A percentile compares a stretch with the other conserved stretches of the same genome.
These are phyloP conservation scores for Yamadazyma endophytica DNA, from an alignment of 805 yeast genomes.

Conservation along the genomic window DNA sequence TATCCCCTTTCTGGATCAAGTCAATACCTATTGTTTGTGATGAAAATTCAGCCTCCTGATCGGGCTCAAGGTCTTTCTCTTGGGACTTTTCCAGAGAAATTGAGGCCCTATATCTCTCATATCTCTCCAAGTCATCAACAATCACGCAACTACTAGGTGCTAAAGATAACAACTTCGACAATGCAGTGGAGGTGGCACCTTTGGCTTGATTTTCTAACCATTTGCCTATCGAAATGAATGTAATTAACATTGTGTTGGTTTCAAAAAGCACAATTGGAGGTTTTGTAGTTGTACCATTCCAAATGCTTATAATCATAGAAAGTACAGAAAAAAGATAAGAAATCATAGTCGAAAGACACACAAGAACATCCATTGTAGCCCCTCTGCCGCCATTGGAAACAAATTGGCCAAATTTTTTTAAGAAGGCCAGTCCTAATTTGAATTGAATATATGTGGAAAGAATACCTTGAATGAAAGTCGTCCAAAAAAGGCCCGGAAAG, in stretches of 20 bases:
- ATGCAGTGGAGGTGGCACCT: conserved; percentile 87
- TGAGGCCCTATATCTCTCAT: conserved; percentile 15
- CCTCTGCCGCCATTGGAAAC: conserved; percentile 52
- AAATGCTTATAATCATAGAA: conserved; percentile 50
- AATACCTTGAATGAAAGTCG: conserved; percentile 56
- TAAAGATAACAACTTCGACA: conserved; percentile 73
- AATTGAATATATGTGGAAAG: conserved; percentile 61
- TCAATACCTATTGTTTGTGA: conserved; percentile 64
- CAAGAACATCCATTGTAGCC: conserved; percentile 90
- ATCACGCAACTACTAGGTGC: conserved; percentile 76
- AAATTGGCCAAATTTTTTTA: conserved; percentile 60
- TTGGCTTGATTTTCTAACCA: conserved; percentile 89
- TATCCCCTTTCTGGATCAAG: conserved; percentile 71
- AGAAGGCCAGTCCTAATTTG: conserved; percentile 63
- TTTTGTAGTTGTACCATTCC: conserved; percentile 31
- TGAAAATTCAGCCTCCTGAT: conserved; percentile 20
- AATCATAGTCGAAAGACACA: conserved; percentile 74
- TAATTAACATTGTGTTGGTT: conserved; percentile 78
- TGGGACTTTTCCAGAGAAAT: conserved; percentile 3
- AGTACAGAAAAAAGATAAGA: conserved; percentile 72
- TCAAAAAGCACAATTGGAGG: conserved; percentile 79
- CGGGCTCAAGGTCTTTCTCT: conserved; percentile 4
- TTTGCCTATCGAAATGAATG: conserved; percentile 86
- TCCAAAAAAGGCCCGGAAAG: conserved; percentile 61
- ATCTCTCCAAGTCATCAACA: conserved; percentile 37